Base-by-base conservation (phyloP, 352 stramenopile species). In the Pythium folliculosum region DNA sequence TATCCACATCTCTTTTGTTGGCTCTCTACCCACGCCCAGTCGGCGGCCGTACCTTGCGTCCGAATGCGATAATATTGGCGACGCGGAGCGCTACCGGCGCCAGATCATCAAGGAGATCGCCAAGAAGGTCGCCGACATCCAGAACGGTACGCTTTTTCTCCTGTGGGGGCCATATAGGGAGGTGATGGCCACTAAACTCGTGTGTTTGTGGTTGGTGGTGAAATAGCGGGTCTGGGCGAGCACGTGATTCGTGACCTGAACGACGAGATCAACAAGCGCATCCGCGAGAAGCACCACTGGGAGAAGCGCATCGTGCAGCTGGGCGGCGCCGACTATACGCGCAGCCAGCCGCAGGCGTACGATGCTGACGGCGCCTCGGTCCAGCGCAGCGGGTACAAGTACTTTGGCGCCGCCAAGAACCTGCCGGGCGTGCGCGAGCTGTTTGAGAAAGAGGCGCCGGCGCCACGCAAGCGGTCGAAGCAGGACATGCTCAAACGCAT, bases 261-360 rank as follows among this genome's bases (percentile, higher is more conserved):
- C 77, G 97, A 99, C 80, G 81, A 97, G 72, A 99, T 99, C 78
- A 99, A 99, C 81, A 98, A 98, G 71, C 91, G 97, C 72, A 89
- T 99, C 45, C 76, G 93, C 43, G 96, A 99, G 78, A 98, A 97
- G 62, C 65, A 75, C 54, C 82, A 92, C 65, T 97, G 90, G 90
- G 87, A 97, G 64, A 77, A 78, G 48, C 77, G 86, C 43, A 96
- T 97, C 57, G 89, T 89, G 73, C 79, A 90, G 82, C 78, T 99
- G 17, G 95, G 96, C 25, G 96, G 95, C 10, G 68, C 84, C 0
- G 88, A 98, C 82, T 98, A 97, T 69, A 76, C 64, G 14, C 82
- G 82, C n/a, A 74, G 86, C 47, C 90, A 97, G 63, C 77, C 82
- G n/a, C 83, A 93, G 70, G 66, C 78, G 10, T 88, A 94, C 61